These are phyloP conservation scores for Ceratonia siliqua DNA, from an alignment of 306 rosid genomes.

Conservation along the genomic window DNA sequence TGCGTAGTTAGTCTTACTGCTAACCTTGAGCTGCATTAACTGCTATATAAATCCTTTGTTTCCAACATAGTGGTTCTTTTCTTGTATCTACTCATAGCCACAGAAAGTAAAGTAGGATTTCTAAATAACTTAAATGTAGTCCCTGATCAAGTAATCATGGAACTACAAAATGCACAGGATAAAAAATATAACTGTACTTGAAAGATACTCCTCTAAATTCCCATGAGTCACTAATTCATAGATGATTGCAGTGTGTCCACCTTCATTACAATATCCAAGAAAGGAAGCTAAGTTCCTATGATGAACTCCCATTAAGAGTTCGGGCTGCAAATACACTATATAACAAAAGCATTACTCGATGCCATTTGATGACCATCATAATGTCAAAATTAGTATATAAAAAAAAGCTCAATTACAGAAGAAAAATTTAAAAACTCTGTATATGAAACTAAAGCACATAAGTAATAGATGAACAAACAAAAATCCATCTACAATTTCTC, in stretches of 20 bases:
- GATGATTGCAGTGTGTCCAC: slow-evolving; percentile 22
- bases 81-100: slow-evolving; percentile 23
- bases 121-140: not conserved
- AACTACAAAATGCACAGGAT: not conserved
- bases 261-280: slow-evolving; percentile 44
- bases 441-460: too few relatives aligned
- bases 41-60: slow-evolving; percentile 36
- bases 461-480: too few relatives aligned
- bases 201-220: slow-evolving; percentile 31
- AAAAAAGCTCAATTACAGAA: too few relatives aligned
- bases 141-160: not conserved
- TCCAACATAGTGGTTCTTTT: slow-evolving; percentile 32
- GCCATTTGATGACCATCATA: too few relatives aligned
- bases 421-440: too few relatives aligned
- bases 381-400: too few relatives aligned
- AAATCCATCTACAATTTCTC: too few relatives aligned
- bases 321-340: slow-evolving; percentile 37
- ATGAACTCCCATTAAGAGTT: slow-evolving; percentile 51
- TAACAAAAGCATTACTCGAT: too few relatives aligned
- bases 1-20: not conserved
- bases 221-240: slow-evolving; percentile 37
- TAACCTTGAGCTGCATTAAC: slow-evolving; percentile 42
- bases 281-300: slow-evolving; percentile 57
- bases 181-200: slow-evolving; percentile 16
- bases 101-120: not conserved